These are phyloP conservation scores for Cicer arietinum DNA, from an alignment of 306 rosid species.

Conservation along the genomic window DNA sequence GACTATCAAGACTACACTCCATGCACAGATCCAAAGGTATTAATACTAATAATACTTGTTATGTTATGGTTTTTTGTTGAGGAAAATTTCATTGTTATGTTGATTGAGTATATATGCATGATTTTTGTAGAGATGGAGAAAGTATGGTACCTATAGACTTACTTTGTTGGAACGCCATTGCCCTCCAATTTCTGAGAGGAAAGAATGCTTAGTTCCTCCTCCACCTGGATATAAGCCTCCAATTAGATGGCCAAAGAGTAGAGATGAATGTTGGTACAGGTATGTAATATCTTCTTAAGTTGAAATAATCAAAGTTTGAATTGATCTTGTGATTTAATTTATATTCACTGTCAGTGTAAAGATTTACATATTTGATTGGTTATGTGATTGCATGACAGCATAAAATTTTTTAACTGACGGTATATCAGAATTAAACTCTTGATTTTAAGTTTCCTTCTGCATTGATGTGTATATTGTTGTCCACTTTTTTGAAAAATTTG, in stretches of 20 bases:
- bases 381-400: no score
- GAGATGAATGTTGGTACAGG: slow-evolving; percentile 99
- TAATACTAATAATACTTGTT: slow-evolving; percentile 26
- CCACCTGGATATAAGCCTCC: slow-evolving; percentile 94
- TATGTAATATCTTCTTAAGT: slow-evolving; percentile 36
- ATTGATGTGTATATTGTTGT: slow-evolving; percentile 10
- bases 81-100: slow-evolving; percentile 27
- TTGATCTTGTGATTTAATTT: neutral
- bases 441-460: neutral
- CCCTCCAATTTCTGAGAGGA: slow-evolving; percentile 84
- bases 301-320: slow-evolving; percentile 19
- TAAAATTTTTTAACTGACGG: no score
- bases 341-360: no score
- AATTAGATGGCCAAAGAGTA: slow-evolving; percentile 95
- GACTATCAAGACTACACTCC: slow-evolving; percentile 95
- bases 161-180: slow-evolving; percentile 97
- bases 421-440: no score
- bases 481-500: slow-evolving; percentile 4
- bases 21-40: slow-evolving; percentile 98
- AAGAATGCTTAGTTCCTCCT: slow-evolving; percentile 91
- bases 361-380: no score
- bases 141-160: slow-evolving; percentile 76
- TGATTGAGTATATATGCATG: slow-evolving; percentile 38
- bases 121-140: slow-evolving; percentile 84
- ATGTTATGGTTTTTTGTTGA: slow-evolving; percentile 15